These are phyloP conservation scores for Aspergillus heteromorphus DNA, from an alignment of 495 filamentous ascomycete species.

Conservation along the genomic window DNA sequence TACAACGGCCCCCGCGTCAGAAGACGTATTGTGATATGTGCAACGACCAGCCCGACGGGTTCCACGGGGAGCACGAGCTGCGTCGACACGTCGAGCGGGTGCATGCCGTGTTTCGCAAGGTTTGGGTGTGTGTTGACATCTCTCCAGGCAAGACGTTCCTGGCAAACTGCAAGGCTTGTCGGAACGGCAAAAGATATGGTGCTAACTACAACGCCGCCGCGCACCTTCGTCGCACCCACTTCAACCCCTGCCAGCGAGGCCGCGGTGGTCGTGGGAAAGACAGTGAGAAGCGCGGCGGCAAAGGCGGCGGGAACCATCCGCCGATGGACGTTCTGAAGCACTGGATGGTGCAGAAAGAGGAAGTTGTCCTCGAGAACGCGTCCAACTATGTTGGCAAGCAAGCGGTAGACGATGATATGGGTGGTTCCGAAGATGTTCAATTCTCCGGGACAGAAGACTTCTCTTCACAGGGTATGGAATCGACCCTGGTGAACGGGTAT, in stretches of 20 bases:
- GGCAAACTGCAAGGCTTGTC: conserved; percentile 83
- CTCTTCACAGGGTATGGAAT: conserved; percentile 22
- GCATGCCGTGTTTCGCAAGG: conserved; percentile 67
- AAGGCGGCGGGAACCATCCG: conserved; percentile 77
- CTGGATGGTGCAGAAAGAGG: conserved; percentile 73
- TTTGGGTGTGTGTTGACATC: conserved; percentile 75
- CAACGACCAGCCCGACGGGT: conserved; percentile 74
- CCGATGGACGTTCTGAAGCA: conserved; percentile 73
- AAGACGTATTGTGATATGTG: conserved; percentile 74
- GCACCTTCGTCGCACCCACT: conserved; percentile 85
- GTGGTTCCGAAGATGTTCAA: conserved; percentile 10
- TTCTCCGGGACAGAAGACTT: conserved; percentile 12
- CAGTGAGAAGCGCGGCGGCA: conserved; percentile 68
- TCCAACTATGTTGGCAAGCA: conserved; percentile 15
- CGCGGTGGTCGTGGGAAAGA: conserved; percentile 49
- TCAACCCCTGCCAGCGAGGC: conserved; percentile 59
- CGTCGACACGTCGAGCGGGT: conserved; percentile 78
- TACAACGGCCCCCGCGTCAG: conserved; percentile 68
- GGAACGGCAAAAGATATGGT: conserved; percentile 70
- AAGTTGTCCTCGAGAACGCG: conserved; percentile 35
- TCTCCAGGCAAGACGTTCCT: conserved; percentile 58
- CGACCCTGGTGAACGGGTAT: conserved; percentile 27
- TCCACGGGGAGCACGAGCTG: conserved; percentile 91
- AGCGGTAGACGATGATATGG: conserved; percentile 17
- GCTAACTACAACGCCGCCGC: conserved; percentile 96